Percentiles rank a stretch among this genome's conserved stretches.
phyloP scores from a whole-genome alignment of 352 stramenopile genomes.

The Phytophthora pisi region DNA sequence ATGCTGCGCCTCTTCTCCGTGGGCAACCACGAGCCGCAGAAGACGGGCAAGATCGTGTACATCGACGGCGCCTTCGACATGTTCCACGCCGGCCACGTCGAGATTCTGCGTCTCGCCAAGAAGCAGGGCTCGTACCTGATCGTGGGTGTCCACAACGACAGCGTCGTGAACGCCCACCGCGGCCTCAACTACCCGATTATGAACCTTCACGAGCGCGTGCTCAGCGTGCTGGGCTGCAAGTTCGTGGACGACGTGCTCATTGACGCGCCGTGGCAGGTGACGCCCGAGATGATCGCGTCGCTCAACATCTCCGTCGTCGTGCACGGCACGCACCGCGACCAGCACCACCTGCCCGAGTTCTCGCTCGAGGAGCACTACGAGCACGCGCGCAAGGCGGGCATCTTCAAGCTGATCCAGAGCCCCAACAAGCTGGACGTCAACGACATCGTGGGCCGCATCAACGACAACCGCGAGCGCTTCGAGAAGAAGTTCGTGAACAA shows the following conservation, averaged over 20 bases:
- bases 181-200: conserved; percentile 97
- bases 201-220: conserved; percentile 98
- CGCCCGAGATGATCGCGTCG: conserved; percentile 96
- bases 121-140: conserved; percentile 95
- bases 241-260: conserved; percentile 99
- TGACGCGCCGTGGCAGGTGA: conserved; percentile 95
- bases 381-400: conserved; percentile 74
- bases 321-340: conserved; percentile 87
- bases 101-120: conserved; percentile 94
- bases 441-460: conserved; percentile 90
- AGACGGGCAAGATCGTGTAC: conserved; percentile 95
- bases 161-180: conserved; percentile 88
- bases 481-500: conserved; percentile 94
- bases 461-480: conserved; percentile 89
- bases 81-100: conserved; percentile 98
- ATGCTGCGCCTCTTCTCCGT: conserved; percentile 94
- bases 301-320: conserved; percentile 87
- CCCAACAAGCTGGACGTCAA: conserved; percentile 81
- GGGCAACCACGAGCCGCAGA: conserved; percentile 88
- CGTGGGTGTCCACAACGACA: conserved; percentile 97
- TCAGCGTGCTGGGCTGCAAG: conserved; percentile 96
- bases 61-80: conserved; percentile 99
- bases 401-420: conserved; percentile 83
- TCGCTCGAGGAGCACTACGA: conserved; percentile 85
- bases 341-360: conserved; percentile 59